Evolutionary conservation across 75 land plant genomes (phyloP).

Genomic region (Sequoiadendron giganteum): DNA sequence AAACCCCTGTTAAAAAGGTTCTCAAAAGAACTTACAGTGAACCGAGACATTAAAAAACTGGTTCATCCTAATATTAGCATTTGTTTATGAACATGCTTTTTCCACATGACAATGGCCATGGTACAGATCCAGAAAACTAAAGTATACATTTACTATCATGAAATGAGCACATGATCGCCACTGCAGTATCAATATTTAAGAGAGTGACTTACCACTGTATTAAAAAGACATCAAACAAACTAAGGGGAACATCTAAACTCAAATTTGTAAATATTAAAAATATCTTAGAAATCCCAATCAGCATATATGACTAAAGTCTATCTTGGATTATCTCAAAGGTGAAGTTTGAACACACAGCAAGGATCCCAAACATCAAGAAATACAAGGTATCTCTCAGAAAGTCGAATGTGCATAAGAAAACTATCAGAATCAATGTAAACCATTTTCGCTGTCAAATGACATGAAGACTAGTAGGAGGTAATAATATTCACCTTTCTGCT

Average conservation of each 20-base stretch:
- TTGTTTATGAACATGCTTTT: neutral
- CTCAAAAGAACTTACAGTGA: neutral
- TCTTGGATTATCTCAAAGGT: neutral
- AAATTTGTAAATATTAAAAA: neutral
- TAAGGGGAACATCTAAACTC: neutral
- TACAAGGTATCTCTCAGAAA: neutral
- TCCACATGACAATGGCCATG: neutral
- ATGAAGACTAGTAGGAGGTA: neutral
- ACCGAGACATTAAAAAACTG: neutral
- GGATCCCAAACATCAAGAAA: constrained; percentile 6
- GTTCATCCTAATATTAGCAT: neutral
- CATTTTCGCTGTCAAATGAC: neutral
- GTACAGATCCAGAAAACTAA: neutral
- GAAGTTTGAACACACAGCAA: neutral
- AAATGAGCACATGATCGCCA: neutral
- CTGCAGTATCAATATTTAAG: neutral
- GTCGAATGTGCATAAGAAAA: constrained; percentile 2
- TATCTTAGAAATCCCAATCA: neutral
- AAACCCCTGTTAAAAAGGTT: neutral
- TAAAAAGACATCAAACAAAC: neutral
- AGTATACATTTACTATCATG: neutral
- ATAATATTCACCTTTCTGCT: constrained; percentile 44
- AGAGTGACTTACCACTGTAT: neutral
- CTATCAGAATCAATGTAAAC: neutral
- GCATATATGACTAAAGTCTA: neutral